Evolutionary conservation across 257 asterid species (phyloP), one percentile per base, ranked within the genome.

Genomic region (Phtheirospermum japonicum): DNA sequence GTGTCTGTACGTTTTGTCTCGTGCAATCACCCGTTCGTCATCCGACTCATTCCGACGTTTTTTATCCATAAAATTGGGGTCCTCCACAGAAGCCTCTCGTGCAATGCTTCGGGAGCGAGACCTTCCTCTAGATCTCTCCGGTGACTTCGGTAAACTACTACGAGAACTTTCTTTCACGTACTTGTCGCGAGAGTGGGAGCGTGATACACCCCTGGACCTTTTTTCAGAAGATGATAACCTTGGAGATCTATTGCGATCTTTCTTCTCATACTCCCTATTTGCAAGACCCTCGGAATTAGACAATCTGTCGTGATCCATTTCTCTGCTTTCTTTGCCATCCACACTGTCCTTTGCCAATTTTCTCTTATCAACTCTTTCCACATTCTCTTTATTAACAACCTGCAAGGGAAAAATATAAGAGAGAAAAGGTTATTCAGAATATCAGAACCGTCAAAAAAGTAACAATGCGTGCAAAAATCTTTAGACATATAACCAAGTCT

Each of bases 21-120:
- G 70, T 23, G 76, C 69, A 52, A 17, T 43, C 59, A 63, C 37
- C 67, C 62, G 76, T 66, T 79, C 94, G 73, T 79, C 92, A 62
- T 80, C 85, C 30, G 79, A 75, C 32, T 73, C 87, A 74, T 49
- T 77, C 61, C 59, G 71, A 52, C 66, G 64, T 61, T 71, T 76
- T 64, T 73, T 73, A 42, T 60, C 87, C 20, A 48, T 50, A 65
- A 59, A 60, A 77, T 74, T 58, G 36, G 69, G 65, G 52, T 79
- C 82, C 17, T 79, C 81, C 59, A 48, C 78, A 16, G 86, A 83
- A 67, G 73, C 73, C 70, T 83, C 97, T 10, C 61, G 73, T 52
- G 61, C 67, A 71, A 80, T 71, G 70, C 88, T 88, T 53, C 73
- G 73, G 61, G 97, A 88, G 9, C 77, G 79, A 31, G 98, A 88